phyloP scores from a whole-genome alignment of 768 basidiomycete species.

The Amanita exitialis region DNA sequence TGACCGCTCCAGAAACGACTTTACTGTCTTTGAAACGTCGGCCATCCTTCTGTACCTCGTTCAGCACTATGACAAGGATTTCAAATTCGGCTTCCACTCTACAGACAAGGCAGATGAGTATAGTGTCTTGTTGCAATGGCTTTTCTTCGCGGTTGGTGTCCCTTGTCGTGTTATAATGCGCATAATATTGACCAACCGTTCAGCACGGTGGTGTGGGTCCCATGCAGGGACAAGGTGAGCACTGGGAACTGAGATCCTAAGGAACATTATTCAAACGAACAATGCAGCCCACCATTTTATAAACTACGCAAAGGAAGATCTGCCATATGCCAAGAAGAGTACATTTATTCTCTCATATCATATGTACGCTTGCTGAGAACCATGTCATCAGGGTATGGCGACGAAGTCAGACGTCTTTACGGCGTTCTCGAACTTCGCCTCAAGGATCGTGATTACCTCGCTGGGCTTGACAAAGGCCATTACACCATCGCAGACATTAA shows the following conservation, averaged over 20 bases:
- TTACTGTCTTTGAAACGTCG: conserved; percentile 64
- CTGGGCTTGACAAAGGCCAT: conserved; percentile 58
- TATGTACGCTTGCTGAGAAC: not conserved
- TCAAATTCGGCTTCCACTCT: conserved; percentile 57
- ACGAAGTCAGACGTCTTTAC: conserved; percentile 82
- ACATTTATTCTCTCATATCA: not conserved
- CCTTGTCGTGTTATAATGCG: not conserved
- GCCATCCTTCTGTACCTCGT: conserved; percentile 77
- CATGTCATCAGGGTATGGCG: conserved; percentile 47
- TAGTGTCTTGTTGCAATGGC: conserved; percentile 75
- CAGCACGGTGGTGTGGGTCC: conserved; percentile 81
- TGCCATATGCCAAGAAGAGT: conserved; percentile 65
- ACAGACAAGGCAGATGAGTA: conserved; percentile 44
- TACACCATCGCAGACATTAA: conserved; percentile 70
- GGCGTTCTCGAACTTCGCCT: conserved; percentile 73
- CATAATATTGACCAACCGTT: not conserved
- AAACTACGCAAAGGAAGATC: conserved; percentile 45
- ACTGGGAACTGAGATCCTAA: not conserved
- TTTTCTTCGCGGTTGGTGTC: conserved; percentile 63
- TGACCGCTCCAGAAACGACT: conserved; percentile 52
- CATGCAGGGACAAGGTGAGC: conserved; percentile 65
- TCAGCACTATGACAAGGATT: conserved; percentile 71
- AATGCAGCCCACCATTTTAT: not conserved
- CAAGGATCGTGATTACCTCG: conserved; percentile 67
- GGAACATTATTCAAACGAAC: not conserved